Evolutionary conservation across 768 basidiomycete genomes (phyloP), one percentile per base, ranked within the genome.

Genomic region (Leccinum rimulosum): DNA sequence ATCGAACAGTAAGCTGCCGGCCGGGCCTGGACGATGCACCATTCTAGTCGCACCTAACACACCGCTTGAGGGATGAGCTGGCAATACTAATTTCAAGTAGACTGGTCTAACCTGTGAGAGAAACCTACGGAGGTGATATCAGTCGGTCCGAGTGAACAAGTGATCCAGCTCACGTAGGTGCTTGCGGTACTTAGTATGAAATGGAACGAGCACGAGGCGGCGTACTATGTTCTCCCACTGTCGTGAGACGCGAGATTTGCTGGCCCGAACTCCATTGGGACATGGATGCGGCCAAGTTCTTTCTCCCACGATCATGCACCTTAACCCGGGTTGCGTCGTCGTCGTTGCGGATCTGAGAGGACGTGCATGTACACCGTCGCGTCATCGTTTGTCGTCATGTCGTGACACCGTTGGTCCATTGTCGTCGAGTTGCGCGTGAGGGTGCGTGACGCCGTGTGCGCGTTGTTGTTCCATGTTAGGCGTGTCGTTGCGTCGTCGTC

Each of bases 1-100:
- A 63, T 56, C 52, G 50, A 47, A 57, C 30, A 63, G 30, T 58
- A 52, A 36, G 17, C 38, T 10, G 38, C 28, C 22, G 22, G 22
- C 22, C 22, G 22, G 4, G 22, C 22, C 22, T 22, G n/a, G 15
- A 6, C 36, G 17, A 25, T 5, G 17, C 38, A 12, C 30, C 38
- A 38, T 35, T 8, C n/a, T 1, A 17, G 58, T 45, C 59, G 57
- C 54, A 50, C 40, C 54, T 22, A 22, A 22, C 22, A 55, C 25
- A 47, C 55, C 31, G 49, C 36, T 45, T 11, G 43, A 25, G 43
- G 38, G 38, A 40, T 15, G 25, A 53, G 45, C 11, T 22, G 22
- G 22, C 38, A 40, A 40, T 40, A 40, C 38, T 14, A 9, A 40
- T 40, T n/a, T 17, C 15, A 9, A 17, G 9, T 38, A 17, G 36